Percentiles rank a stretch among this genome's conserved stretches.
Evolutionary conservation across 495 filamentous ascomycete genomes (phyloP).

Genomic region (Aspergillus biplanus): DNA sequence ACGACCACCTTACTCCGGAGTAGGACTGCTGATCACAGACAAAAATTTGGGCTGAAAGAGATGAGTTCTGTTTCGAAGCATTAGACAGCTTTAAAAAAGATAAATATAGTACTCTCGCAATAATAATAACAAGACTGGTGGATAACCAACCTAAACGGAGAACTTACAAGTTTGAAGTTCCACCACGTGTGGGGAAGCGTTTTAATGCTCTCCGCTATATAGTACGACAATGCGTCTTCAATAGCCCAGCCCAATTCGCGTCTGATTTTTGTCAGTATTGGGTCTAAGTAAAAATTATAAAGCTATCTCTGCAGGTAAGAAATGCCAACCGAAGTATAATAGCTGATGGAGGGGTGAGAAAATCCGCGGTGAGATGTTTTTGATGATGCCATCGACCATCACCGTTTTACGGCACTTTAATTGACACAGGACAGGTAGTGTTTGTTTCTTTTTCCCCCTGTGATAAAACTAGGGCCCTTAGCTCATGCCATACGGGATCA

Average conservation of each 20-base stretch:
- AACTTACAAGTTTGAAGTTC: constrained; percentile 1
- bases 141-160: no score
- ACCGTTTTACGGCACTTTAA: neutral
- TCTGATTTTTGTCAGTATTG: neutral
- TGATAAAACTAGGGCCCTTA: neutral
- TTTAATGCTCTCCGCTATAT: neutral
- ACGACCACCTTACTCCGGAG: neutral
- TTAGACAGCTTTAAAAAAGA: no score
- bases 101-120: no score
- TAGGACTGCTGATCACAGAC: no score
- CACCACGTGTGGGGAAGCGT: neutral
- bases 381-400: neutral
- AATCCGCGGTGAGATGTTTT: neutral
- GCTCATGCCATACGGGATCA: neutral
- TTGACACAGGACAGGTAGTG: neutral
- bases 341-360: neutral
- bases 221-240: neutral
- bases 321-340: neutral
- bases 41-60: no score
- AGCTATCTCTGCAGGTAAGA: neutral
- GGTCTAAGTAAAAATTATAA: constrained; percentile 2
- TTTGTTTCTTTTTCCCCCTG: neutral
- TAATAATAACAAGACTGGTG: no score
- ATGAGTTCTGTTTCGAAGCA: no score
- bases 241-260: neutral